These are phyloP conservation scores for Penicillium sp. DNA, from an alignment of 2,329 filamentous ascomycete species.

Conservation along the genomic window DNA sequence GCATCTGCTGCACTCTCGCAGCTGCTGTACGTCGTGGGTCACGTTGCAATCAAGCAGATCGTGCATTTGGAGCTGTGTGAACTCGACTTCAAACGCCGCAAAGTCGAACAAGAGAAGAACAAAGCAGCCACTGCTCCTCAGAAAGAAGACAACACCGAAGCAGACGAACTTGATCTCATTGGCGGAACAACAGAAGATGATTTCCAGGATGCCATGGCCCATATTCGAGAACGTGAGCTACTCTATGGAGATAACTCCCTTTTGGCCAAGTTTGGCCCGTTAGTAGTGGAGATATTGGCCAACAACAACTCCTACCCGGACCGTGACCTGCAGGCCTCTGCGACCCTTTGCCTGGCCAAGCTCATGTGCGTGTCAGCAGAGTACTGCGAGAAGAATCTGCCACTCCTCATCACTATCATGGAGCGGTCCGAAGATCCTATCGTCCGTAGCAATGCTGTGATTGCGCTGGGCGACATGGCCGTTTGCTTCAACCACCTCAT, in stretches of 20 bases:
- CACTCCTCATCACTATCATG: conserved; percentile 94
- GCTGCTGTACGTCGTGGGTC: conserved; percentile 89
- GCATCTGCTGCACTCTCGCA: conserved; percentile 75
- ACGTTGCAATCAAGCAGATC: conserved; percentile 98
- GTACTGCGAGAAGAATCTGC: conserved; percentile 91
- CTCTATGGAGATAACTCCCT: conserved; percentile 80
- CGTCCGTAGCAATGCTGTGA: conserved; percentile 92
- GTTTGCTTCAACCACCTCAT: conserved; percentile 99
- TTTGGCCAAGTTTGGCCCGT: conserved; percentile 82
- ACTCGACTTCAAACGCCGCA: conserved; percentile 93
- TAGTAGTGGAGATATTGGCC: conserved; percentile 90
- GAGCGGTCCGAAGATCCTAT: conserved; percentile 90
- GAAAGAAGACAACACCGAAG: conserved; percentile 59
- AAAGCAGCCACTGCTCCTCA: conserved; percentile 45
- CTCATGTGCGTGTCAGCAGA: conserved; percentile 97
- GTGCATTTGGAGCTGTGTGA: conserved; percentile 98
- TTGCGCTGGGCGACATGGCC: conserved; percentile 96
- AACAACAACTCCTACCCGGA: conserved; percentile 92
- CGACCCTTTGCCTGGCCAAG: conserved; percentile 92
- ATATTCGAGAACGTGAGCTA: conserved; percentile 80
- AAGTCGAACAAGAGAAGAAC: conserved; percentile 55
- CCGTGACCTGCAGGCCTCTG: conserved; percentile 84
- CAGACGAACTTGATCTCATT: conserved; percentile 92
- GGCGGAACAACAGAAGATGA: conserved; percentile 94
- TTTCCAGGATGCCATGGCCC: conserved; percentile 80